These are phyloP conservation scores for Stentor roeselii DNA, from an alignment of 73 alveolate genomes.

Conservation along the genomic window DNA sequence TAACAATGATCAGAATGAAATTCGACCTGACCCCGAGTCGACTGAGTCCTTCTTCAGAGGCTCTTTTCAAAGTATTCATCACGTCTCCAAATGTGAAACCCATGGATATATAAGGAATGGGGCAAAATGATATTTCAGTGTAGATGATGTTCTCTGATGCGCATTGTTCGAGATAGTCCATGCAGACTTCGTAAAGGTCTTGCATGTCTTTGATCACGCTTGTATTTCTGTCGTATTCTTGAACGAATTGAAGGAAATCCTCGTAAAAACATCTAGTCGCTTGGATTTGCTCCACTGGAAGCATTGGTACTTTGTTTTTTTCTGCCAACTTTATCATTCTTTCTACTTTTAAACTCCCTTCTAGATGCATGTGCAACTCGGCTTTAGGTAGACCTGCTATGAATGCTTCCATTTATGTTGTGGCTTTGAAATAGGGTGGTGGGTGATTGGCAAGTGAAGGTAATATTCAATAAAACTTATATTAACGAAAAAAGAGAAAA, in stretches of 20 bases:
- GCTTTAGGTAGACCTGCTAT: slow-evolving; percentile 7
- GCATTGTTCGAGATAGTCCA: background rate
- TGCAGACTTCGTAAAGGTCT: background rate
- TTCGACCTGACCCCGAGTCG: slow-evolving; percentile 5
- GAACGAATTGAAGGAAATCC: background rate
- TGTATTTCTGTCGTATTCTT: background rate
- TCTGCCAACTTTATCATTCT: slow-evolving; percentile 7
- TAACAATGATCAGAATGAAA: background rate
- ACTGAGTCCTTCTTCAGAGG: background rate
- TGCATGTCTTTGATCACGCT: background rate
- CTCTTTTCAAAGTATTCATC: background rate
- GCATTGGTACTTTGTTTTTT: background rate
- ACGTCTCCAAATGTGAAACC: background rate
- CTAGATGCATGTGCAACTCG: slow-evolving; percentile 17
- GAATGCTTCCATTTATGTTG: background rate
- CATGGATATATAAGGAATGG: background rate
- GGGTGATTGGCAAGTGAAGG: too few relatives aligned
- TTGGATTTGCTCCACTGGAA: background rate
- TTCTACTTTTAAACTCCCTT: background rate
- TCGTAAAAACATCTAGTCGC: background rate
- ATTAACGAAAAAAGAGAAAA: too few relatives aligned
- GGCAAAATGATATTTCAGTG: background rate
- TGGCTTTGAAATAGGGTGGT: too few relatives aligned
- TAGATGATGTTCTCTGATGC: background rate
- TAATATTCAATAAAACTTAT: too few relatives aligned